phyloP scores from a whole-genome alignment of 2,329 filamentous ascomycete genomes.

The Mariannaea elegans region DNA sequence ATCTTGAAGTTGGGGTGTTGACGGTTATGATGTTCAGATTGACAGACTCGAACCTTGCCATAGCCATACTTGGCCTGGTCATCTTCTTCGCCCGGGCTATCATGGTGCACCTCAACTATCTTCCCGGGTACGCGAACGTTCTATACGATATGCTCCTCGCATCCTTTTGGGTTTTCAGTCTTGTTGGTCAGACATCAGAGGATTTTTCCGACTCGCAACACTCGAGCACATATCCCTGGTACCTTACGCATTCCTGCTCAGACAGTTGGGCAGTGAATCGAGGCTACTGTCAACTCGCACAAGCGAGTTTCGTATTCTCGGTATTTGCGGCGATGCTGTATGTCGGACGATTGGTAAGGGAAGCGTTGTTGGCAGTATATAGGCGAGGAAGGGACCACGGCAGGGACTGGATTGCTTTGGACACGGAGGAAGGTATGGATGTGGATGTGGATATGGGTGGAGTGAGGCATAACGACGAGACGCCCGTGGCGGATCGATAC shows the following conservation, averaged over 20 bases:
- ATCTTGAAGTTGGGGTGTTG: not conserved
- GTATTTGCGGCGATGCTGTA: conserved; percentile 32
- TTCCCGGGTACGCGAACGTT: conserved; percentile 34
- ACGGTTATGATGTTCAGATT: conserved; percentile 30
- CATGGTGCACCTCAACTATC: conserved; percentile 34
- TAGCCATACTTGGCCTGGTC: conserved; percentile 42
- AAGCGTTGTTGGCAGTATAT: conserved; percentile 20
- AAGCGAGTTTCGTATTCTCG: conserved; percentile 34
- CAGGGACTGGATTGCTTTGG: not conserved
- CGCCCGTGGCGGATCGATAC: not conserved
- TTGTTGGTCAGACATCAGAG: conserved; percentile 33
- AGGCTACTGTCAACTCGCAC: conserved; percentile 33
- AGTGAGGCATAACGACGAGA: conserved; percentile 18
- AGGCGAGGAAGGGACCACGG: conserved; percentile 17
- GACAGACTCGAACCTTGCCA: conserved; percentile 41
- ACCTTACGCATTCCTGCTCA: conserved; percentile 36
- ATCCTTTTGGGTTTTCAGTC: conserved; percentile 39
- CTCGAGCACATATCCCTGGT: conserved; percentile 38
- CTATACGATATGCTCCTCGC: conserved; percentile 43
- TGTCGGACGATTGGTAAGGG: conserved; percentile 22
- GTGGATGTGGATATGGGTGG: conserved; percentile 3
- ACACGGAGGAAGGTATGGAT: not conserved
- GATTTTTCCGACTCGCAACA: conserved; percentile 39
- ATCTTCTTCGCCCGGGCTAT: conserved; percentile 37
- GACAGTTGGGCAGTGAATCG: conserved; percentile 23